Conservation (phyloP, 2,329 filamentous ascomycete species). For the Torrubiella hemipterigena region DNA sequence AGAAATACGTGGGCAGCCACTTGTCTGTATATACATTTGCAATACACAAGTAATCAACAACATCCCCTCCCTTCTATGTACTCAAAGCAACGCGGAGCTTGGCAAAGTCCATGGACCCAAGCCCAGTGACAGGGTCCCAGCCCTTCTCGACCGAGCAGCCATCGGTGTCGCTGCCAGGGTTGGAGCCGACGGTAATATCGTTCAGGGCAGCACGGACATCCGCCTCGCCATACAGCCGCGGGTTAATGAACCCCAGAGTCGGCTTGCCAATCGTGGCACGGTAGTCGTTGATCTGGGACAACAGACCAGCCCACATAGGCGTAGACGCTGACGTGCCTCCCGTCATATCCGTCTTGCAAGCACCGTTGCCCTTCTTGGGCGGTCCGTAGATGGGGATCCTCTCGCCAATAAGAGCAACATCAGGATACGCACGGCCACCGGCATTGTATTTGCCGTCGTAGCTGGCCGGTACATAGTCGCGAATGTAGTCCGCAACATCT, state of each 20-base stretch:
- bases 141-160: constrained; percentile 2
- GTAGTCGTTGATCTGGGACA: background rate
- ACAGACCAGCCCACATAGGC: background rate
- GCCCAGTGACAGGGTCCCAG: constrained; percentile 4
- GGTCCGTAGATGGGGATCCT: too few relatives aligned
- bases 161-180: background rate
- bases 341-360: background rate
- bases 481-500: background rate
- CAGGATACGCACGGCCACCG: background rate
- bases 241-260: background rate
- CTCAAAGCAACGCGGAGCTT: too few relatives aligned
- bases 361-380: background rate
- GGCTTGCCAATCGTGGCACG: background rate
- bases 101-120: constrained; percentile 4
- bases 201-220: constrained; percentile 3
- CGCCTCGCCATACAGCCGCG: background rate
- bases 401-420: background rate
- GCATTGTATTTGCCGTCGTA: background rate
- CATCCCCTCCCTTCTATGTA: too few relatives aligned
- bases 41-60: too few relatives aligned
- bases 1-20: too few relatives aligned
- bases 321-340: background rate
- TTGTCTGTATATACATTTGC: too few relatives aligned
- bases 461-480: background rate
- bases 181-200: constrained; percentile 2